phyloP scores from a whole-genome alignment of 768 basidiomycete species.

The Agaricus blazei region DNA sequence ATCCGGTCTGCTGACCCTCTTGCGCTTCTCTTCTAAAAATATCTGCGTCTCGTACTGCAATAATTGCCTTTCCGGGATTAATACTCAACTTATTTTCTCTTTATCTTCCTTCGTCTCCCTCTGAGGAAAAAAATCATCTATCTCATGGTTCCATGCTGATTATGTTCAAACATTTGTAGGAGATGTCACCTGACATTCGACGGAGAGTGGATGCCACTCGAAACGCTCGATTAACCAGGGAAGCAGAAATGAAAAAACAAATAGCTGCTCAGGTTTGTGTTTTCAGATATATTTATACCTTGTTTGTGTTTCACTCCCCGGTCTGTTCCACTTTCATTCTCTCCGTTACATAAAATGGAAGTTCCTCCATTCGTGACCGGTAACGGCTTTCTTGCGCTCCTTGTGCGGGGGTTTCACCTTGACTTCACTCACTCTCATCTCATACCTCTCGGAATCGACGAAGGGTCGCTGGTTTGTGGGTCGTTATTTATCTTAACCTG shows the following conservation, averaged over 20 bases:
- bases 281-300: conserved; percentile 1
- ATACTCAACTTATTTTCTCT: not conserved
- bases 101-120: conserved; percentile 4
- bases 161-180: conserved; percentile 26
- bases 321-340: not conserved
- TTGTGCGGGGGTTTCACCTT: not conserved
- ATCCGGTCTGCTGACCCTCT: not conserved
- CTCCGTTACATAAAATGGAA: not conserved
- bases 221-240: conserved; percentile 45
- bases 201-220: conserved; percentile 59
- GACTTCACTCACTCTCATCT: not conserved
- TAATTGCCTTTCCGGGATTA: not conserved
- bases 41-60: not conserved
- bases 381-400: not conserved
- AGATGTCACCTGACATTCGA: conserved; percentile 60
- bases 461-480: not conserved
- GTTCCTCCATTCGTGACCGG: not conserved
- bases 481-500: not conserved
- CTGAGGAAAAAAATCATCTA: not conserved
- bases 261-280: conserved; percentile 46
- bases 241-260: conserved; percentile 48
- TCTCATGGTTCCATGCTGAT: not conserved
- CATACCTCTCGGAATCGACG: not conserved
- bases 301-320: not conserved
- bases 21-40: too few relatives aligned